Evolutionary conservation across 2,329 filamentous ascomycete genomes (phyloP), one percentile per base, ranked within the genome.

Genomic region (Penicillium oxalicum): DNA sequence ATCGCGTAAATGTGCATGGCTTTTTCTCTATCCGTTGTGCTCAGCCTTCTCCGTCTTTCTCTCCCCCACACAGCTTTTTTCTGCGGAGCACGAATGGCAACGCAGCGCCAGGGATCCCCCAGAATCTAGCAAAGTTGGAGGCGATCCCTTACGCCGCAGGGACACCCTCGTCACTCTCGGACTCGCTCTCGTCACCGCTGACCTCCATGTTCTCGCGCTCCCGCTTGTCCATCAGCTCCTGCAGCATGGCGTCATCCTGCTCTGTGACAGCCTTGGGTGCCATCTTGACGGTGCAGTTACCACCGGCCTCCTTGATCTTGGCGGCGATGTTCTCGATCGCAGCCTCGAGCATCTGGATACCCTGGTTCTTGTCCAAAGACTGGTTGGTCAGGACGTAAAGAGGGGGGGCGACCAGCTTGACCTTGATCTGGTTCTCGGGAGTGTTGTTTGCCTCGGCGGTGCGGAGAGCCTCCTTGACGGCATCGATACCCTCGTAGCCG

Each of bases 191-290:
- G 69, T 98, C 94, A 65, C 93, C 93, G 71, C 90, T 95, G 66
- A 98, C 89, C 71, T 98, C 89, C 69, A 89, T 88, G 74, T 98
- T 98, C 81, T 97, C 91, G 58, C 89, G 86, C 78, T 95, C 93
- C 59, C 88, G 85, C 84, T 97, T 96, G 80, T 97, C 93, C 93
- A 98, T 98, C 57, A 98, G 81, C 45, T 91, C 93, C 71, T 96
- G 90, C 58, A 98, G 78, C 73, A 96, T 91, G 26, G 91, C 93
- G 66, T 98, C 93, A 64, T 98, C 94, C 70, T 90, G 94, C 79
- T 97, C 94, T 1, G 93, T 98, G 54, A 98, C 93, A 4, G 94
- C 93, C 83, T 97, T 97, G 60, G 93, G 93, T 64, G 93, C 91
- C 93, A 98, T 98, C 83, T 94, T 95, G 61, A 96, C 86, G 38